Base-by-base conservation (phyloP, 1,284 basidiomycete genomes). In the Rhodotorula sp. region DNA sequence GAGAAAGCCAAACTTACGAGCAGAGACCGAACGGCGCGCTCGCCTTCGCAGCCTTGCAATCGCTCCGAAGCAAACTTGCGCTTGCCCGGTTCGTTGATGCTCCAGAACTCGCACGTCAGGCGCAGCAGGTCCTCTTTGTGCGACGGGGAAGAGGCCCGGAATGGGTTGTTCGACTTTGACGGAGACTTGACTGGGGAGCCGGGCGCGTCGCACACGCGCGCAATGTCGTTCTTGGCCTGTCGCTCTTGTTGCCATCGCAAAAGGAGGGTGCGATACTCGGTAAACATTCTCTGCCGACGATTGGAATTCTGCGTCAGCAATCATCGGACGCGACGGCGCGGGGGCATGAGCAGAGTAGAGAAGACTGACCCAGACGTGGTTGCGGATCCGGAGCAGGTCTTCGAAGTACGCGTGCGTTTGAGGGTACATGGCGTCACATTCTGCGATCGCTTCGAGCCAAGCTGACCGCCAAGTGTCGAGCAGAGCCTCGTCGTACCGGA, bases 151-250 rank as follows among this genome's bases (percentile, higher is more conserved):
- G 70, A 71, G 1, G 34, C 57, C 6, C 57, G 64, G 60, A 67
- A 67, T 18, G 55, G 67, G n/a, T 21, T 23, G 18, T 64, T 56
- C 23, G n/a, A 28, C 50, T 69, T 71, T 2, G 62, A 43, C 10
- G 67, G 70, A 12, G 69, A 68, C 52, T 73, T 73, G 31, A 58
- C 49, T 2, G 73, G 73, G 14, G 73, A 74, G 5, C 73, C 70
- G 16, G 62, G 62, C 8, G 62, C 64, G 19, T 18, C 12, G 3
- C 38, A 15, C 21, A 28, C 45, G 2, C 45, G 26, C 0, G 23
- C 45, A n/a, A 28, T 28, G 15, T 2, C 1, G 18, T 59, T 21
- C 18, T 48, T 34, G 5, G 6, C 16, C 21, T 68, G 62, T 21
- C 34, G 19, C 2, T 62, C 59, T 23, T 52, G 58, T 0, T 4